Base-by-base conservation (phyloP, 768 basidiomycete species). In the Agrocybe pediades region DNA sequence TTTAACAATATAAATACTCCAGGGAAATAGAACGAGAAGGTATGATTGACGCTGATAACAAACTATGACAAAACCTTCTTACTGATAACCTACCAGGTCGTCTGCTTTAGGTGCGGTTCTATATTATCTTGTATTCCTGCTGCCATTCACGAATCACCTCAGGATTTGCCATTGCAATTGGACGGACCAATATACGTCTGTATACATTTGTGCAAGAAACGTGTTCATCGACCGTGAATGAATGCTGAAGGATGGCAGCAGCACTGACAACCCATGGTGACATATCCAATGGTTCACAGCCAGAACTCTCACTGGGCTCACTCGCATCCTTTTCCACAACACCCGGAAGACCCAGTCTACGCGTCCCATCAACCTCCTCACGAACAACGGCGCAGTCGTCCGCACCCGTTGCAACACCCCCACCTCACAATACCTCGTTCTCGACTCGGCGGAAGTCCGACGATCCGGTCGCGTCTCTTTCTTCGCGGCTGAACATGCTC, bases 251-350 rank as follows among this genome's bases (percentile, higher is more conserved):
- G 25, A 58, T 58, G 57, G 54, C 54, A 27, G 53, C 55, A 40
- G 55, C 55, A 13, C 49, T 57, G 46, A 47, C 55, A 45, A 26
- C 51, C 2, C 55, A 56, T 30, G 46, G 50, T 16, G 55, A 56
- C 44, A 30, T 56, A 23, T 65, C 62, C 30, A 62, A 53, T 46
- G 57, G 54, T 27, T 80, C 72, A 9, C 71, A 81, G 33, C 81
- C 79, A n/a, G 86, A 87, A 60, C 68, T 87, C 27, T 85, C 86
- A 7, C 72, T 87, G 1, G 81, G 80, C 24, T 84, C 85, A 8
- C 67, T 85, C 13, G 71, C 81, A 7, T 78, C 73, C 7, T 76
- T 84, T 59, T 81, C 56, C 6, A 55, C 81, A 1, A 83, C 81
- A 1, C 83, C 83, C 20, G 77, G 72, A 0, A 64, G 77, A 57